Evolutionary conservation across 2,329 filamentous ascomycete species (phyloP), one percentile per base, ranked within the genome.

Genomic region (Coniosporium tulheliwenetii): DNA sequence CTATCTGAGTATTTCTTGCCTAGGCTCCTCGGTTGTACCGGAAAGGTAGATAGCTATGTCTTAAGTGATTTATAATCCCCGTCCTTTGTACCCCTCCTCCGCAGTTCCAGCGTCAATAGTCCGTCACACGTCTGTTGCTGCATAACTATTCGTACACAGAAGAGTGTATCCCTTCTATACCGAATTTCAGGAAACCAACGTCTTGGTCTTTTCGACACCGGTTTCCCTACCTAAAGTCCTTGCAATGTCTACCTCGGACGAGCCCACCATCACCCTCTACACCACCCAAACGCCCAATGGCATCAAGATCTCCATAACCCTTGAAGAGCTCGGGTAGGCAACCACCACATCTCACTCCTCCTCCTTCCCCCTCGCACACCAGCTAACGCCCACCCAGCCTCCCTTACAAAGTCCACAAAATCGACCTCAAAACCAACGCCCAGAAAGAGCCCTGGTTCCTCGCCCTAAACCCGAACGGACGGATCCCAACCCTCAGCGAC

Each of bases 381-480:
- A 12, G 8, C 13, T 43, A 13, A 9, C 32, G 13, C 9, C 19
- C 19, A 14, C 36, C 8, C 34, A 52, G 57, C 16, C 65, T 93
- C 34, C 74, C 80, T n/a, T 93, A 93, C 65, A 77, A 85, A 62
- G 73, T 78, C 36, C 72, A 79, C 40, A 67, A 72, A 36, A 77
- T 93, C 52, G 71, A 81, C n/a, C 71, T 93, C 44, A 65, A 59
- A 46, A 81, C 82, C 47, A 82, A 85, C 57, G 71, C 66, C n/a
- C 85, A 93, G 52, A 93, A 91, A 52, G 74, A 89, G 59, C 75
- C 75, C 12, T 93, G 84, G 85, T 95, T 89, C 63, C 72, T 93
- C 26, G 77, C 79, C 40, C 93, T 94, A 64, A 94, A 94, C 62
- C 86, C 86, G 47, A 94, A 94, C 58, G 86, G 86, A 47, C 81